These are phyloP conservation scores for Urostyla sp. DNA, from an alignment of 73 alveolate species.

Conservation along the genomic window DNA sequence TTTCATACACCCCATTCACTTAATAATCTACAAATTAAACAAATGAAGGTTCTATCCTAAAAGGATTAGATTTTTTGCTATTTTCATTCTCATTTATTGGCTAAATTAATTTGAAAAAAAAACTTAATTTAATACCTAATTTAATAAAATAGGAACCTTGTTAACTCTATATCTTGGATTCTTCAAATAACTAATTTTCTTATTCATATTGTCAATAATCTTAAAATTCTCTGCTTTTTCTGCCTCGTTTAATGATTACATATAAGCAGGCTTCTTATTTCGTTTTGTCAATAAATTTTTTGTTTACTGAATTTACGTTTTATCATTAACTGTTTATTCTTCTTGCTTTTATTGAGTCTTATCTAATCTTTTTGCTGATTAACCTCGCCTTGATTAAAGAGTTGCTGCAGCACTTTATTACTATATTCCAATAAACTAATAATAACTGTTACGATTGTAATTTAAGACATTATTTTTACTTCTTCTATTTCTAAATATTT, in stretches of 20 bases:
- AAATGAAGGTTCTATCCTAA: slow-evolving; percentile 86
- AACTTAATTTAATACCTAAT: slow-evolving; percentile 53
- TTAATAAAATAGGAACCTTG: slow-evolving; percentile 74
- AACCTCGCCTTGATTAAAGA: no score
- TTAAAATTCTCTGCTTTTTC: slow-evolving; percentile 94
- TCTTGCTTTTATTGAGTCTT: slow-evolving; percentile 28
- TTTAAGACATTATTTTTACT: no score
- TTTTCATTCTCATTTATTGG: neutral
- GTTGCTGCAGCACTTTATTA: no score
- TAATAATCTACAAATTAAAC: slow-evolving; percentile 89
- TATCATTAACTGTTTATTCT: slow-evolving; percentile 11
- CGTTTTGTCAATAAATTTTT: slow-evolving; percentile 56
- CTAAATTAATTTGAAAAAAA: neutral
- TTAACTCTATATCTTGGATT: slow-evolving; percentile 89
- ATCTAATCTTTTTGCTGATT: slow-evolving; percentile 40
- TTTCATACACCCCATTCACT: slow-evolving; percentile 90
- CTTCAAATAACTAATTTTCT: slow-evolving; percentile 89
- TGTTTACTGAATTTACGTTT: slow-evolving; percentile 10
- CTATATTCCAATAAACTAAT: no score
- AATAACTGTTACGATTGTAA: no score
- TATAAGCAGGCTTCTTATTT: slow-evolving; percentile 71
- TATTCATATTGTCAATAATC: slow-evolving; percentile 95
- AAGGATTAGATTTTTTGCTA: slow-evolving; percentile 70
- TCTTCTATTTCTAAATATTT: no score
- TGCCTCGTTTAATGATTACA: slow-evolving; percentile 87